A percentile compares a stretch with the other conserved stretches of the same genome.
phyloP scores from a whole-genome alignment of 2,329 filamentous ascomycete genomes.

The Claviceps africana region DNA sequence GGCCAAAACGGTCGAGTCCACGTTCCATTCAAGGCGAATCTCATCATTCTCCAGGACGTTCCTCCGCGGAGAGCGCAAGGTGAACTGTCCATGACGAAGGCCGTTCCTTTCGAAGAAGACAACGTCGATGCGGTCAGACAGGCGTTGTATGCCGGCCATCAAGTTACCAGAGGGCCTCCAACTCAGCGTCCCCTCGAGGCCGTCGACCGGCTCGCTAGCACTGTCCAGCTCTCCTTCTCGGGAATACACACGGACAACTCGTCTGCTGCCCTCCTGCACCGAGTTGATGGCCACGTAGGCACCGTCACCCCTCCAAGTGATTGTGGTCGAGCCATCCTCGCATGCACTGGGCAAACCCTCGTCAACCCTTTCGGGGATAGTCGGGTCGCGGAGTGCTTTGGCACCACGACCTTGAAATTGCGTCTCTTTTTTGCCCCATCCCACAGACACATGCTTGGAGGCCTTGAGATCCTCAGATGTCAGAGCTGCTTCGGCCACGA shows the following conservation, averaged over 20 bases:
- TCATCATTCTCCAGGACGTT: constrained; percentile 37
- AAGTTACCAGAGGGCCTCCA: constrained; percentile 88
- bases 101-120: constrained; percentile 96
- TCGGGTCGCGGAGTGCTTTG: constrained; percentile 77
- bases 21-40: constrained; percentile 71
- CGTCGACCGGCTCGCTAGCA: constrained; percentile 87
- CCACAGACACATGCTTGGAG: constrained; percentile 91
- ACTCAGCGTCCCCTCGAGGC: constrained; percentile 72
- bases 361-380: constrained; percentile 84
- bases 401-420: constrained; percentile 92
- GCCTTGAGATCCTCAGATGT: constrained; percentile 62
- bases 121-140: constrained; percentile 57
- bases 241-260: constrained; percentile 80
- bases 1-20: constrained; percentile 80
- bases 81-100: constrained; percentile 89
- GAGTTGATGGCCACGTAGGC: constrained; percentile 79
- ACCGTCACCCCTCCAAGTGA: constrained; percentile 92
- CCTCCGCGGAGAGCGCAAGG: constrained; percentile 53
- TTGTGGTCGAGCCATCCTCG: constrained; percentile 58
- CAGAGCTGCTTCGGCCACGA: constrained; percentile 61
- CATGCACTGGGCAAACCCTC: constrained; percentile 58
- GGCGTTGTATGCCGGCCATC: constrained; percentile 70
- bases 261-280: constrained; percentile 52
- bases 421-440: constrained; percentile 96
- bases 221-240: constrained; percentile 84